Evolutionary conservation across 495 filamentous ascomycete genomes (phyloP), one percentile per base, ranked within the genome.

Genomic region (Hyaloscypha finlandica): DNA sequence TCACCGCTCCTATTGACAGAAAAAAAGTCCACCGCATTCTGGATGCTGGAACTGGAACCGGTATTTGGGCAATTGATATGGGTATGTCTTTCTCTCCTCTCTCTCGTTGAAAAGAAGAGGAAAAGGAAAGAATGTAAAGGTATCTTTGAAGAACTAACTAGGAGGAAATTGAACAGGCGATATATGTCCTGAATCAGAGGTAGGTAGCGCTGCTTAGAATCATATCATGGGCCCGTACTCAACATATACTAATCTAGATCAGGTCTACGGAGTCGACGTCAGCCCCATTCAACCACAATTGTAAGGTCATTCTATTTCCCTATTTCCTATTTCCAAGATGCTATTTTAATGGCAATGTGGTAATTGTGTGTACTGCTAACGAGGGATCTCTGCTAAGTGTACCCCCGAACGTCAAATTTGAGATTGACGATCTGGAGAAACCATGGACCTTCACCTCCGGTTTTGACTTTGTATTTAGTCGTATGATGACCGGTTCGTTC

Each of bases 221-320:
- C 25, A 25, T 2, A 25, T 25, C 25, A 2, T 25, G 25, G 25
- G 25, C 25, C 25, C 25, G 25, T 25, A 25, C 25, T 25, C 25
- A 25, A 25, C 25, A 25, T 2, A 25, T n/a, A 63, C 72, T 14
- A 75, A 83, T 59, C 69, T 71, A 51, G 87, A 87, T 68, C 85
- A 89, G 74, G 79, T 87, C 30, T 69, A 83, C 53, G 84, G 84
- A 42, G 83, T 81, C 14, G 84, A 87, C 63, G 75, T 87, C n/a
- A 77, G 74, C 30, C 74, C 54, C 35, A 53, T 52, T 22, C 61
- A 53, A 45, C 42, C 53, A 60, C n/a, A 33, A 37, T 59, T 48
- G 56, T 59, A 59, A 33, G 32, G 2, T 25, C 25, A 25, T 25
- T 1, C 25, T 25, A 25, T 25, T 25, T 25, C 2, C 25, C 25